phyloP scores from a whole-genome alignment of 2,329 filamentous ascomycete genomes.

The Dothideomycetes sp. region DNA sequence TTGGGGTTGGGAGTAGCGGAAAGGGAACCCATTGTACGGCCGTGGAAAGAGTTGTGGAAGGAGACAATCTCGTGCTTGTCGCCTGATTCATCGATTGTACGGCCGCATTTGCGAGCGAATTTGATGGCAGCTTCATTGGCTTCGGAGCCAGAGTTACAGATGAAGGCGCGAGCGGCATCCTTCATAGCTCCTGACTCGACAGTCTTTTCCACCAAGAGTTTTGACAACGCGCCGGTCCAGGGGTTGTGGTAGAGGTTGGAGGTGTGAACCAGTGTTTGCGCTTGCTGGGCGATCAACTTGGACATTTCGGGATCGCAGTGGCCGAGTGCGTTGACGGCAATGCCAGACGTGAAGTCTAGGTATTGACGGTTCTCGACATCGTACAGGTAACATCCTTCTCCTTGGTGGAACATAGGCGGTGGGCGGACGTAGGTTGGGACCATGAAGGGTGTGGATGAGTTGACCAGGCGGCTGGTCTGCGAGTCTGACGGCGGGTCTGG shows the following conservation, averaged over 20 bases:
- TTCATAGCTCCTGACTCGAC: constrained; percentile 71
- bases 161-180: constrained; percentile 69
- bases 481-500: constrained; percentile 68
- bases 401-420: constrained; percentile 78
- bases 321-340: constrained; percentile 87
- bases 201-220: constrained; percentile 76
- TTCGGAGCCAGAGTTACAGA: constrained; percentile 94
- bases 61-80: constrained; percentile 77
- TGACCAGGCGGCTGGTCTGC: constrained; percentile 62
- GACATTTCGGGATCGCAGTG: constrained; percentile 77
- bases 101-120: constrained; percentile 86
- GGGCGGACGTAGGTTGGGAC: constrained; percentile 91
- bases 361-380: constrained; percentile 84
- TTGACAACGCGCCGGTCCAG: constrained; percentile 84
- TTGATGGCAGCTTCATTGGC: constrained; percentile 98
- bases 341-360: constrained; percentile 90
- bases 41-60: constrained; percentile 89
- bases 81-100: constrained; percentile 34
- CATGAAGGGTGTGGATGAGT: constrained; percentile 77
- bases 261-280: constrained; percentile 70
- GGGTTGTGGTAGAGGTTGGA: constrained; percentile 97
- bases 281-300: constrained; percentile 59
- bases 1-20: constrained; percentile 98
- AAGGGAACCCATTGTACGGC: constrained; percentile 86
- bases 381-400: constrained; percentile 79